phyloP scores from a whole-genome alignment of 1,284 basidiomycete genomes.

The Ustilago bromivora region DNA sequence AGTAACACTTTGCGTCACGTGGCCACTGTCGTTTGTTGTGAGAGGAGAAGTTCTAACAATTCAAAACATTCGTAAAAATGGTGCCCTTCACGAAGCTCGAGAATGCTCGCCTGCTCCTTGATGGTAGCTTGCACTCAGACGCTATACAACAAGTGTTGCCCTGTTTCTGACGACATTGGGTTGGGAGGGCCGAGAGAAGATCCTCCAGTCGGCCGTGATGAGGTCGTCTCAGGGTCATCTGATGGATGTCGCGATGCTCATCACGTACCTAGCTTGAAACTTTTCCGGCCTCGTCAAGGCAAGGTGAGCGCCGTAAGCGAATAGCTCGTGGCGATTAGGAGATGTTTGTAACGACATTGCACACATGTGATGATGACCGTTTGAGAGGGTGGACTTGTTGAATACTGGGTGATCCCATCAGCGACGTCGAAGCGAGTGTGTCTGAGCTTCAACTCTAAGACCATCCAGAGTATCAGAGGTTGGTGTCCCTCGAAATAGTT shows the following conservation, averaged over 20 bases:
- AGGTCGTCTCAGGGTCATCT: not conserved
- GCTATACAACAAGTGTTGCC: not conserved
- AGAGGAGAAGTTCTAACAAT: not conserved
- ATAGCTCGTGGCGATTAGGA: not conserved
- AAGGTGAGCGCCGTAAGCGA: constrained; percentile 2
- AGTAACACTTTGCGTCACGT: constrained; percentile 39
- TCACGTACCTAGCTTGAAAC: constrained; percentile 12
- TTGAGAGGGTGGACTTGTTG: not conserved
- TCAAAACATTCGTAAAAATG: not conserved
- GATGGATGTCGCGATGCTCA: not conserved
- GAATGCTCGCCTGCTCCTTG: not conserved
- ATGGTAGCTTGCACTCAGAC: not conserved
- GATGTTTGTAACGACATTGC: not conserved
- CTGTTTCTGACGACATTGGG: not conserved
- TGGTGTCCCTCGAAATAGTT: not conserved
- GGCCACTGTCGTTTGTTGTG: constrained; percentile 1
- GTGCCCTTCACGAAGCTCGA: not conserved
- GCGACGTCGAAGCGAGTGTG: not conserved
- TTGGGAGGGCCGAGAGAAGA: too few relatives aligned
- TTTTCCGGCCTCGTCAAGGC: constrained; percentile 12
- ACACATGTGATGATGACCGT: constrained; percentile 11
- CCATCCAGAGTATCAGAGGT: not conserved
- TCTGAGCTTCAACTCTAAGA: not conserved
- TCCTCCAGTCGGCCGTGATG: not conserved
- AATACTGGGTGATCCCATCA: not conserved